These are phyloP conservation scores for Barbatosphaeria neglecta DNA, from an alignment of 495 filamentous ascomycete genomes.

Conservation along the genomic window DNA sequence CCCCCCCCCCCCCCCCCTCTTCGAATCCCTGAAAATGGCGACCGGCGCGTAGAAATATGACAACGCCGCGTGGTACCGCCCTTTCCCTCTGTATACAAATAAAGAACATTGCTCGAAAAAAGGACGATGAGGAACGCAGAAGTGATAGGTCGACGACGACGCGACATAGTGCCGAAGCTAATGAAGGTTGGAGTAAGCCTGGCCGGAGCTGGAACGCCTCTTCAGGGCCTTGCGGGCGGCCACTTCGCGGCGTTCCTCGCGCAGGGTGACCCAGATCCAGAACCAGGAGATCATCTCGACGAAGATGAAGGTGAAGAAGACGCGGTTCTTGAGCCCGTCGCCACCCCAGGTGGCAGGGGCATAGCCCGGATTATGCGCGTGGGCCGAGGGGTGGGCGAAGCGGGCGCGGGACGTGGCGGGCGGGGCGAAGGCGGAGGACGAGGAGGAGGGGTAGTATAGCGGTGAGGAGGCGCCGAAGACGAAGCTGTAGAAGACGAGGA, in stretches of 20 bases:
- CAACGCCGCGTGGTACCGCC: too few relatives aligned
- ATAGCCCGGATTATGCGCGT: conserved; percentile 12
- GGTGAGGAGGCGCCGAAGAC: conserved; percentile 33
- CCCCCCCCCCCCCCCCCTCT: too few relatives aligned
- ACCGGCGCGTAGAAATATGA: too few relatives aligned
- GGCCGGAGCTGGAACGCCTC: conserved; percentile 17
- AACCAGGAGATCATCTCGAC: conserved; percentile 81
- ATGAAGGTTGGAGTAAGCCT: background rate
- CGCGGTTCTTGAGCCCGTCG: conserved; percentile 61
- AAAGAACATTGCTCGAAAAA: background rate
- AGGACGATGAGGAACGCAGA: too few relatives aligned
- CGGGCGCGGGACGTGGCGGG: conserved; percentile 12
- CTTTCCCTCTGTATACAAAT: too few relatives aligned
- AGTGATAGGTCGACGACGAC: too few relatives aligned
- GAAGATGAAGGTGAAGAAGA: conserved; percentile 76
- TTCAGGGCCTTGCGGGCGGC: conserved; percentile 15
- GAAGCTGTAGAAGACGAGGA: conserved; percentile 58
- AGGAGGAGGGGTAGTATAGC: conserved; percentile 13
- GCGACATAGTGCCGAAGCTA: too few relatives aligned
- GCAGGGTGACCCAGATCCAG: conserved; percentile 56
- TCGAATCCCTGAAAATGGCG: too few relatives aligned
- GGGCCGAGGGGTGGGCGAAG: conserved; percentile 16
- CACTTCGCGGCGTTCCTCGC: conserved; percentile 35
- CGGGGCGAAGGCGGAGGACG: conserved; percentile 12
- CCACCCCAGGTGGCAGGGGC: conserved; percentile 20